Evolutionary conservation across 2,329 filamentous ascomycete species (phyloP).

Genomic region (Penicillium sp.): DNA sequence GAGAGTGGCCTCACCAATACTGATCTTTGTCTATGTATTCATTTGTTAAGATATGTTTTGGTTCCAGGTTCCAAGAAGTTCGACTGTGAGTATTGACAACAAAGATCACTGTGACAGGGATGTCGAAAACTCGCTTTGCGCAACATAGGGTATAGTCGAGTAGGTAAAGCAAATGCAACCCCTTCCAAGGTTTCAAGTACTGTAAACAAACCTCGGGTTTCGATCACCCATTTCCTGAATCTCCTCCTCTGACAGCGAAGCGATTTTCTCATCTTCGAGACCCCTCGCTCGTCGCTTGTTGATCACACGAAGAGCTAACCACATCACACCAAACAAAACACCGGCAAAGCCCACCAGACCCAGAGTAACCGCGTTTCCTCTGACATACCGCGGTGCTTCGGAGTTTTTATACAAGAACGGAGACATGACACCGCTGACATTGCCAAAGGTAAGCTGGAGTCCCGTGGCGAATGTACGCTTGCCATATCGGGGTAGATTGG

Average conservation of each 20-base stretch:
- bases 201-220: slow-evolving; percentile 41
- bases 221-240: slow-evolving; percentile 43
- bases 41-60: background rate
- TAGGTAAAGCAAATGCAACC: background rate
- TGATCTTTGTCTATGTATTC: too few species aligned
- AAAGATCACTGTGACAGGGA: background rate
- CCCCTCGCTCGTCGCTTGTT: slow-evolving; percentile 45
- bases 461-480: slow-evolving; percentile 70
- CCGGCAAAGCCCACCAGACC: slow-evolving; percentile 55
- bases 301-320: slow-evolving; percentile 48
- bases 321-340: slow-evolving; percentile 52
- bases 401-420: slow-evolving; percentile 52
- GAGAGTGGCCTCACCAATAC: too few species aligned
- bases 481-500: slow-evolving; percentile 68
- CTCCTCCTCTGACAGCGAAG: slow-evolving; percentile 39
- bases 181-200: slow-evolving; percentile 31
- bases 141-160: background rate
- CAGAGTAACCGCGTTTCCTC: slow-evolving; percentile 59
- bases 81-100: background rate
- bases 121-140: background rate
- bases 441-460: slow-evolving; percentile 66
- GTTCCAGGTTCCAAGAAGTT: background rate
- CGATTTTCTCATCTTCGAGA: slow-evolving; percentile 37
- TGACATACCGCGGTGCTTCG: slow-evolving; percentile 56
- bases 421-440: slow-evolving; percentile 67